Evolutionary conservation across 768 basidiomycete species (phyloP).

Genomic region (Kwoniella mangroviensis): DNA sequence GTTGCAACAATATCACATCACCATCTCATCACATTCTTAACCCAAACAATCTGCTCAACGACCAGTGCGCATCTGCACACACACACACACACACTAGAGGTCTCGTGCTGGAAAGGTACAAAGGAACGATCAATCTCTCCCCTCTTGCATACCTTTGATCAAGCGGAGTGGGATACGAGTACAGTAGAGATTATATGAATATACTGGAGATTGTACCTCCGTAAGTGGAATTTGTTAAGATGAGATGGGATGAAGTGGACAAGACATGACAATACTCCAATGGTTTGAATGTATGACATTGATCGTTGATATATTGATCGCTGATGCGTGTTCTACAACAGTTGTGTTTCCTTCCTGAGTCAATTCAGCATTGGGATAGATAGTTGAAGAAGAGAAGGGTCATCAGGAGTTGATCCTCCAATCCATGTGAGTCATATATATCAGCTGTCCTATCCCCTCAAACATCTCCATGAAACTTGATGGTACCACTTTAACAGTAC

Average conservation of each 20-base stretch:
- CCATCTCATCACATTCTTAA: background rate
- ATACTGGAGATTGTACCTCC: background rate
- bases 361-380: too few species aligned
- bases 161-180: too few species aligned
- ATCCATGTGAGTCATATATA: background rate
- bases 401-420: too few species aligned
- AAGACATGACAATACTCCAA: too few species aligned
- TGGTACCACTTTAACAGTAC: background rate
- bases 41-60: background rate
- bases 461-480: background rate
- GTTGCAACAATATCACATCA: background rate
- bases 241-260: background rate
- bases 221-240: background rate
- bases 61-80: background rate
- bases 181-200: background rate
- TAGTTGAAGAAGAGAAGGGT: too few species aligned
- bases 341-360: too few species aligned
- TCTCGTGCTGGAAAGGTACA: background rate
- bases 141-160: too few species aligned
- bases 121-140: background rate
- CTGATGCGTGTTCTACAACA: too few species aligned
- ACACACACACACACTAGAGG: background rate
- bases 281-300: too few species aligned
- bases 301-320: too few species aligned
- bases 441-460: background rate